Base-by-base conservation (phyloP, 495 filamentous ascomycete species). In the Penicillium pulvis region DNA sequence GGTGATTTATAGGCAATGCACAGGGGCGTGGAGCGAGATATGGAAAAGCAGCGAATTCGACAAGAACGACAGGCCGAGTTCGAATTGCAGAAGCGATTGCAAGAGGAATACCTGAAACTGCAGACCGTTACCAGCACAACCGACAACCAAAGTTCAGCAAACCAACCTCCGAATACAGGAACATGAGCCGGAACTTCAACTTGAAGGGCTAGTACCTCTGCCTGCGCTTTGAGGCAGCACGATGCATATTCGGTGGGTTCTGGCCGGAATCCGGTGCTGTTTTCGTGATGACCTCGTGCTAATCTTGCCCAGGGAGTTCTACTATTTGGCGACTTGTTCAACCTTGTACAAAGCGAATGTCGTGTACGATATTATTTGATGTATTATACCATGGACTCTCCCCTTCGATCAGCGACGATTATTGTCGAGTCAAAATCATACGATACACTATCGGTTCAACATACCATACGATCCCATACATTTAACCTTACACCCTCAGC, bases 21-120 rank as follows among this genome's bases (percentile, higher is more conserved):
- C 69, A 84, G 85, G 56, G 95, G 95, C 16, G 94, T 99, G 8
- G 79, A 97, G 63, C 90, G 93, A 44, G 95, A 98, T 64, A 90
- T 96, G 79, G 93, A 98, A 66, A 93, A 96, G 71, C 92, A 96
- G 67, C 85, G 88, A 33, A 67, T 97, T 50, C 96, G 97, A 76
- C 81, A 83, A 62, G 90, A 95, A 71, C 86, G 95, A 23, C 89
- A 92, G 72, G 84, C 90, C 55, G 95, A 99, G 59, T 99, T 98
- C 65, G 91, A 97, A 57, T 84, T 93, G 84, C 94, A 99, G 73
- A 84, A 82, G 59, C 80, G 76, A 20, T 76, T 99, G 44, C 92
- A 97, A 73, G 82, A 90, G 65, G 90, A 98, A 75, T 97, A 97
- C 72, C 84, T 86, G 68, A 95, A 92, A 75, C 81, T 92, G 20